A percentile compares a stretch with the other conserved stretches of the same genome.
These are phyloP conservation scores for Pseudogymnoascus sp. DNA, from an alignment of 2,329 filamentous ascomycete species.

Conservation along the genomic window DNA sequence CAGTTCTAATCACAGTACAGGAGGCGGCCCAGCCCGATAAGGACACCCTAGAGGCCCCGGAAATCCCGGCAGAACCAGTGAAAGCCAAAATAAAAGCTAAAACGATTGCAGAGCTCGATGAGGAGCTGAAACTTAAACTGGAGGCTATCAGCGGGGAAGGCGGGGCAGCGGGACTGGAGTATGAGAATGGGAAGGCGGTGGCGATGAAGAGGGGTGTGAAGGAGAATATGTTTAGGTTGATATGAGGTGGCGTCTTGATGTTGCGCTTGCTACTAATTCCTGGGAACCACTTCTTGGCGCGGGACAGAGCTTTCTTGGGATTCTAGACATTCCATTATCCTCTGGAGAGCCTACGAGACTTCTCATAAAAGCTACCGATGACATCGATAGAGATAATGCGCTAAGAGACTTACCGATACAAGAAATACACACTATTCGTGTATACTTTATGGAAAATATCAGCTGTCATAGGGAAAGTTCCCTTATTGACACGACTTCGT, in stretches of 20 bases:
- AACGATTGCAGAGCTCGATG: conserved; percentile 55
- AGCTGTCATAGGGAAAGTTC: not conserved
- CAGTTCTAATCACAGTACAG: not conserved
- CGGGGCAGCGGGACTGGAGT: conserved; percentile 62
- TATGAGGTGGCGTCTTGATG: conserved; percentile 32
- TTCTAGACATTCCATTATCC: not conserved
- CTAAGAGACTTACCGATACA: not conserved
- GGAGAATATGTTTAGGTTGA: conserved; percentile 70
- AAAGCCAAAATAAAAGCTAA: conserved; percentile 31
- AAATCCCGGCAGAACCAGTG: not conserved
- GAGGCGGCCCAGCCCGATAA: not conserved
- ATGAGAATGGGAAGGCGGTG: conserved; percentile 64
- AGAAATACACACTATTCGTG: not conserved
- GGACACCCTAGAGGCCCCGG: not conserved
- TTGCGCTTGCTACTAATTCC: not conserved
- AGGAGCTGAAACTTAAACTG: conserved; percentile 57
- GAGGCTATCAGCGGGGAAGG: conserved; percentile 61
- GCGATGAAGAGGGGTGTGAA: conserved; percentile 66
- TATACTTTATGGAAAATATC: not conserved
- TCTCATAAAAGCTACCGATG: not conserved
- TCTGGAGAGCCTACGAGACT: not conserved
- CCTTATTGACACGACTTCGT: not conserved
- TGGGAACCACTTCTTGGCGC: not conserved
- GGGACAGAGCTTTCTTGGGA: not conserved
- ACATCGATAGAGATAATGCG: not conserved